Conservation (phyloP, 2,329 filamentous ascomycete genomes). For the Alternaria infectoria region DNA sequence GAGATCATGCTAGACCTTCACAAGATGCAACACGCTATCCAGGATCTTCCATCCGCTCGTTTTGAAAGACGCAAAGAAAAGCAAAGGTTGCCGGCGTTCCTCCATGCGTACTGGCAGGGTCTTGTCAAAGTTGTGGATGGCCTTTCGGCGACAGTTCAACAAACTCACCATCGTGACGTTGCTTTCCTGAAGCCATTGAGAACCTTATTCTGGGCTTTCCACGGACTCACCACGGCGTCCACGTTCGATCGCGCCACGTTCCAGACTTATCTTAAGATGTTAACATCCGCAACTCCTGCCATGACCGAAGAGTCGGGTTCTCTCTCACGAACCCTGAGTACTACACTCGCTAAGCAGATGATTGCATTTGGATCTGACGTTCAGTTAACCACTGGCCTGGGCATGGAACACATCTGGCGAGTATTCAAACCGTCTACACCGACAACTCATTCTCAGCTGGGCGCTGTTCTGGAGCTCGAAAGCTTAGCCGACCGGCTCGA, state of each 20-base stretch:
- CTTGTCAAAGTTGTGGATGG: constrained; percentile 26
- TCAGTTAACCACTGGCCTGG: constrained; percentile 74
- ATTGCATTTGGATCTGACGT: constrained; percentile 70
- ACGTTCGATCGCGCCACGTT: constrained; percentile 61
- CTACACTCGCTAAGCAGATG: constrained; percentile 33
- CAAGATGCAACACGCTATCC: constrained; percentile 40
- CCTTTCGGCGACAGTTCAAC: constrained; percentile 13
- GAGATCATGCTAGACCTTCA: constrained; percentile 37
- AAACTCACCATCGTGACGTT: constrained; percentile 16
- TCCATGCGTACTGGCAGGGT: constrained; percentile 33
- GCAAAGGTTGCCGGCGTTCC: constrained; percentile 41
- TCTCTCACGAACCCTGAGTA: constrained; percentile 36
- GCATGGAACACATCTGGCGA: constrained; percentile 82
- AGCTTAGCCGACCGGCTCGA: constrained; percentile 56
- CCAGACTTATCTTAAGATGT: constrained; percentile 58
- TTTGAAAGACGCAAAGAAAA: constrained; percentile 45
- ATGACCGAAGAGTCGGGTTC: constrained; percentile 1
- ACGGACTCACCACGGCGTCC: constrained; percentile 49
- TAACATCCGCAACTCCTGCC: constrained; percentile 21
- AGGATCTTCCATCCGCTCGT: constrained; percentile 34
- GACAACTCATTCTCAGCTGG: constrained; percentile 45
- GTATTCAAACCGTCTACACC: constrained; percentile 68
- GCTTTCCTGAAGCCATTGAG: constrained; percentile 34
- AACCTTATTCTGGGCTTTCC: constrained; percentile 58
- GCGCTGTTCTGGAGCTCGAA: constrained; percentile 52